A percentile compares a stretch with the other conserved stretches of the same genome.
phyloP scores from a whole-genome alignment of 768 basidiomycete genomes.

The Rhodotorula sphaerocarpa region DNA sequence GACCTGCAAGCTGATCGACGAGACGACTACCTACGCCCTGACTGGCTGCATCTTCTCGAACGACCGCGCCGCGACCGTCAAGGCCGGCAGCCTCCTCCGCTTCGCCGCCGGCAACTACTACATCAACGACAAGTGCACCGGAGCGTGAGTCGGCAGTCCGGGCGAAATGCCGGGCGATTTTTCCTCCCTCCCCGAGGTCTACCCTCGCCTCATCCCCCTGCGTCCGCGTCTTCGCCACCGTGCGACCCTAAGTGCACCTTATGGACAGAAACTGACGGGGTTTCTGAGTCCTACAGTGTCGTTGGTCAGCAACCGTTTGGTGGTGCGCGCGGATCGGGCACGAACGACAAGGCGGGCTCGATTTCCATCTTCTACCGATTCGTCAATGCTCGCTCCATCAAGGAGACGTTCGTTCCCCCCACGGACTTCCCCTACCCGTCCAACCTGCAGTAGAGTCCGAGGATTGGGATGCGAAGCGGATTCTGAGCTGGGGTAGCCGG shows the following conservation, averaged over 20 bases:
- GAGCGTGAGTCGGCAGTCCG: constrained; percentile 49
- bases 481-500: too few species aligned
- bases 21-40: constrained; percentile 75
- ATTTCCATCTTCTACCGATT: constrained; percentile 58
- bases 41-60: constrained; percentile 89
- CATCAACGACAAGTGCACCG: constrained; percentile 66
- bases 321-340: constrained; percentile 57
- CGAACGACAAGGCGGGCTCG: constrained; percentile 93
- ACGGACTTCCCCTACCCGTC: constrained; percentile 71
- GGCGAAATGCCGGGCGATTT: too few species aligned
- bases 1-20: constrained; percentile 77
- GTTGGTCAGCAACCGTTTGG: constrained; percentile 98
- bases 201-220: too few species aligned
- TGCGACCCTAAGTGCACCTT: too few species aligned
- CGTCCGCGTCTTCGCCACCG: too few species aligned
- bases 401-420: constrained; percentile 72
- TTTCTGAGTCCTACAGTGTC: constrained; percentile 43
- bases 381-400: constrained; percentile 82
- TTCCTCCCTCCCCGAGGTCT: too few species aligned
- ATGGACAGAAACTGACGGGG: too few species aligned
- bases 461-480: too few species aligned
- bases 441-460: constrained; percentile 47
- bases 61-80: constrained; percentile 70
- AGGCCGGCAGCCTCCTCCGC: constrained; percentile 71
- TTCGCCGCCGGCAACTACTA: constrained; percentile 94